A percentile compares a stretch with the other conserved stretches of the same genome.
Evolutionary conservation across 2,329 filamentous ascomycete species (phyloP).

Genomic region (Furcasterigmium furcatum): DNA sequence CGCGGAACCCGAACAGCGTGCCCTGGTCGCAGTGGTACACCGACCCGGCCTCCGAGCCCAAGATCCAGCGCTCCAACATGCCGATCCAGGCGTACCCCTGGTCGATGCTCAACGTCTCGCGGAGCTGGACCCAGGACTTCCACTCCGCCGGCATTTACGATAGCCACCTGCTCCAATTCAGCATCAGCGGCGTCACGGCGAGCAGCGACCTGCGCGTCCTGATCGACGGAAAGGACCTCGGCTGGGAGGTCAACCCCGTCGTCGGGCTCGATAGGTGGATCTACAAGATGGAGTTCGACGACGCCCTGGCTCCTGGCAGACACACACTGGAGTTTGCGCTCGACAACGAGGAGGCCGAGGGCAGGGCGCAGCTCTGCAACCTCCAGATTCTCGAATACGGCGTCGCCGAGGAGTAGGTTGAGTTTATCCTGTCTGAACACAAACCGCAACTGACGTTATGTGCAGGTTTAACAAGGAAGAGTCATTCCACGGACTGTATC

Average conservation of each 20-base stretch:
- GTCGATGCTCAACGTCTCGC: slow-evolving; percentile 22
- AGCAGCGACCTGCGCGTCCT: slow-evolving; percentile 21
- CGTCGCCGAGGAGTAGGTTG: slow-evolving; percentile 14
- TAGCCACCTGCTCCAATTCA: slow-evolving; percentile 21
- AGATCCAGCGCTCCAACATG: slow-evolving; percentile 23
- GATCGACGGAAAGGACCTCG: slow-evolving; percentile 21
- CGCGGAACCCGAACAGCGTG: slow-evolving; percentile 12
- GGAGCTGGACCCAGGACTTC: slow-evolving; percentile 20
- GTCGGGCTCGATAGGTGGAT: slow-evolving; percentile 23
- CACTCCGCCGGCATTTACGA: slow-evolving; percentile 21
- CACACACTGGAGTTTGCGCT: slow-evolving; percentile 21
- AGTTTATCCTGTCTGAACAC: not conserved
- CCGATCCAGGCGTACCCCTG: slow-evolving; percentile 26
- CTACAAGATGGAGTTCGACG: slow-evolving; percentile 21
- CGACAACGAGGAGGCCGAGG: slow-evolving; percentile 19
- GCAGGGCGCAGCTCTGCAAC: slow-evolving; percentile 23
- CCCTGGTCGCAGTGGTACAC: slow-evolving; percentile 25
- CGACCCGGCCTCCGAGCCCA: slow-evolving; percentile 17
- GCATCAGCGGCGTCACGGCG: slow-evolving; percentile 21
- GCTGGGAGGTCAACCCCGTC: slow-evolving; percentile 21
- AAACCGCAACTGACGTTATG: slow-evolving; percentile 3
- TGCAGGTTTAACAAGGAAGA: slow-evolving; percentile 17
- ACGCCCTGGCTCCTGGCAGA: slow-evolving; percentile 15
- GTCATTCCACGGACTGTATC: slow-evolving; percentile 20
- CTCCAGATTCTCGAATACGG: slow-evolving; percentile 24